Percentiles rank a stretch among this genome's conserved stretches.
Evolutionary conservation across 2,329 filamentous ascomycete genomes (phyloP).

Genomic region (Tolypocladium tropicale): DNA sequence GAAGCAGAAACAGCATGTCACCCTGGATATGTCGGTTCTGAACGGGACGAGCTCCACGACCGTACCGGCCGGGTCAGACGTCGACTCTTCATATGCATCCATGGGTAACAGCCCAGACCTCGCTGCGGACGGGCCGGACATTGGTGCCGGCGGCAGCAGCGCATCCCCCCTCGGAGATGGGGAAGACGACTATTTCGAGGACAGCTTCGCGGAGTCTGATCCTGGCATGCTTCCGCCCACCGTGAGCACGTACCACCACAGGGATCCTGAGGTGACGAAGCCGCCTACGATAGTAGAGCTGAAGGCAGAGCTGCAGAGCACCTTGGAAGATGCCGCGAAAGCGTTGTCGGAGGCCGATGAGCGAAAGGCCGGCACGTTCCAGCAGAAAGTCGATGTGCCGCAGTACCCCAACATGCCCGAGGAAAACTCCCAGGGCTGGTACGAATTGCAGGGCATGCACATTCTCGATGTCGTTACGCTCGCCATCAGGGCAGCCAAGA

Average conservation of each 20-base stretch:
- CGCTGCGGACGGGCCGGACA: conserved; percentile 25
- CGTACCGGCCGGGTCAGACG: conserved; percentile 34
- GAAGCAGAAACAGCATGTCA: conserved; percentile 48
- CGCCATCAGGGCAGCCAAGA: conserved; percentile 89
- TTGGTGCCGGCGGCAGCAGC: conserved; percentile 26
- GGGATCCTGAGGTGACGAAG: conserved; percentile 69
- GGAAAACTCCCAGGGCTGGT: conserved; percentile 54
- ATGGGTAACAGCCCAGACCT: conserved; percentile 50
- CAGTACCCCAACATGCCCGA: conserved; percentile 29
- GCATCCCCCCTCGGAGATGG: conserved; percentile 38
- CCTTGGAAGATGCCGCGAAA: conserved; percentile 58
- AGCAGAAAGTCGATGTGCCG: conserved; percentile 15
- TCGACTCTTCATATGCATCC: conserved; percentile 50
- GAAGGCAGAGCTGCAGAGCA: conserved; percentile 54
- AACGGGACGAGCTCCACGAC: conserved; percentile 24
- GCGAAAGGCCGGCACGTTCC: conserved; percentile 21
- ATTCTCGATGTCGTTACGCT: conserved; percentile 87
- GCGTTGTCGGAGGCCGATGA: conserved; percentile 51
- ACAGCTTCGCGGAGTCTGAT: conserved; percentile 52
- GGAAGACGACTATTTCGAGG: conserved; percentile 40
- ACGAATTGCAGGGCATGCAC: conserved; percentile 84
- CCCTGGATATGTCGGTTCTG: conserved; percentile 47
- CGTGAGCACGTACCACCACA: conserved; percentile 87
- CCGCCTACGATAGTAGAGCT: conserved; percentile 76
- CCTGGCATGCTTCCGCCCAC: conserved; percentile 88